Conservation (phyloP, 257 asterid species). For the Primulina eburnea region DNA sequence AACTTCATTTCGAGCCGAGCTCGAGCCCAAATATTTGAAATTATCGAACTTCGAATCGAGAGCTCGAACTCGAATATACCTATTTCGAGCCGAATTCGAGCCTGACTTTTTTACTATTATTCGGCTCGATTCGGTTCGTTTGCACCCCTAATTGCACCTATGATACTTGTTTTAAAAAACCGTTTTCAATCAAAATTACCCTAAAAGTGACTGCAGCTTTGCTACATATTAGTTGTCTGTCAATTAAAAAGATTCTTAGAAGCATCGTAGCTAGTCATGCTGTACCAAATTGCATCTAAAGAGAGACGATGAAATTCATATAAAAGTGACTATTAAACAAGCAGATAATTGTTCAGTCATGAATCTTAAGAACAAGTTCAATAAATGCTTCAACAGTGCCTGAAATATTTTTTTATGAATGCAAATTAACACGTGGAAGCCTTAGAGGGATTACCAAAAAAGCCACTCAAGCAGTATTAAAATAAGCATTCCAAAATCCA, state of each 20-base stretch:
- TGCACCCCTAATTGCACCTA: constrained; percentile 1
- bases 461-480: neutral
- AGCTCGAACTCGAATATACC: no score
- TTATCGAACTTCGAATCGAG: no score
- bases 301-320: neutral
- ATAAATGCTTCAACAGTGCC: neutral
- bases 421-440: neutral
- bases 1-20: no score
- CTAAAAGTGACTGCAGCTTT: neutral
- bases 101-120: no score
- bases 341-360: neutral
- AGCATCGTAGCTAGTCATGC: neutral
- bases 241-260: neutral
- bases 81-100: no score
- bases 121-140: no score
- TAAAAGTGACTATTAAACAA: neutral
- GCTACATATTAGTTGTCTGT: neutral
- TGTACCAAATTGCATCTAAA: neutral
- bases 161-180: neutral
- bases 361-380: neutral
- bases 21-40: no score
- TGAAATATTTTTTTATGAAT: no score
- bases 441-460: neutral
- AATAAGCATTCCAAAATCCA: neutral
- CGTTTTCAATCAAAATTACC: neutral